phyloP scores from a whole-genome alignment of 2,329 filamentous ascomycete genomes.

The Hymenoscyphus scutula region DNA sequence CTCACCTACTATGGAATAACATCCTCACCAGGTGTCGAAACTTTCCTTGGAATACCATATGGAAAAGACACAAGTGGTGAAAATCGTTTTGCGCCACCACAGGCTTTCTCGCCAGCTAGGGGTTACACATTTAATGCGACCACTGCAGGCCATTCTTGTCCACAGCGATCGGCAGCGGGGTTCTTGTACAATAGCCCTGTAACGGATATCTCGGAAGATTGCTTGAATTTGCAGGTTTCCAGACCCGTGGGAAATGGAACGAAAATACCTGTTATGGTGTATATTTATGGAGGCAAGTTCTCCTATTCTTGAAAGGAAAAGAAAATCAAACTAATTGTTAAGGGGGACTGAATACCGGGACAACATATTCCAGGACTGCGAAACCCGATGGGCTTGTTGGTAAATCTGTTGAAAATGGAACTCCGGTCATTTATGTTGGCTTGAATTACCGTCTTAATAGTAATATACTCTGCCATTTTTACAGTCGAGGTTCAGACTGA shows the following conservation, averaged over 20 bases:
- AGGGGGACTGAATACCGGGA: slow-evolving; percentile 21
- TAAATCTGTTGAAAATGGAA: slow-evolving; percentile 45
- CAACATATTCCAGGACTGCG: slow-evolving; percentile 18
- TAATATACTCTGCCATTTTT: slow-evolving; percentile 12
- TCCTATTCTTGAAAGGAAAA: slow-evolving; percentile 13
- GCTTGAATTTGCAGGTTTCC: slow-evolving; percentile 54
- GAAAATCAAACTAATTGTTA: background rate
- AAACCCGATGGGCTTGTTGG: slow-evolving; percentile 45
- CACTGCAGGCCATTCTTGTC: slow-evolving; percentile 44
- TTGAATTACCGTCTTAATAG: slow-evolving; percentile 51
- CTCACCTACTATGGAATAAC: slow-evolving; percentile 45
- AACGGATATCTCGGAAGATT: slow-evolving; percentile 54
- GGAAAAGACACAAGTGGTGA: slow-evolving; percentile 45
- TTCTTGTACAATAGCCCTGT: slow-evolving; percentile 40
- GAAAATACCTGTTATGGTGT: slow-evolving; percentile 64
- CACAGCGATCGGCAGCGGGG: slow-evolving; percentile 39
- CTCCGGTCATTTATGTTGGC: slow-evolving; percentile 54
- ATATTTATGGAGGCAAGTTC: slow-evolving; percentile 62
- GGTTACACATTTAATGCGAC: slow-evolving; percentile 41
- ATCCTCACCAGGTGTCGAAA: slow-evolving; percentile 44
- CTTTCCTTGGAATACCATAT: slow-evolving; percentile 48
- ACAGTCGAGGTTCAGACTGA: background rate
- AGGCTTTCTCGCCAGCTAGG: slow-evolving; percentile 34
- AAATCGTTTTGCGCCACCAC: slow-evolving; percentile 47
- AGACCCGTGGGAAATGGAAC: slow-evolving; percentile 54